Evolutionary conservation across 2,329 filamentous ascomycete species (phyloP).

Genomic region (Talaromyces verruculosus): DNA sequence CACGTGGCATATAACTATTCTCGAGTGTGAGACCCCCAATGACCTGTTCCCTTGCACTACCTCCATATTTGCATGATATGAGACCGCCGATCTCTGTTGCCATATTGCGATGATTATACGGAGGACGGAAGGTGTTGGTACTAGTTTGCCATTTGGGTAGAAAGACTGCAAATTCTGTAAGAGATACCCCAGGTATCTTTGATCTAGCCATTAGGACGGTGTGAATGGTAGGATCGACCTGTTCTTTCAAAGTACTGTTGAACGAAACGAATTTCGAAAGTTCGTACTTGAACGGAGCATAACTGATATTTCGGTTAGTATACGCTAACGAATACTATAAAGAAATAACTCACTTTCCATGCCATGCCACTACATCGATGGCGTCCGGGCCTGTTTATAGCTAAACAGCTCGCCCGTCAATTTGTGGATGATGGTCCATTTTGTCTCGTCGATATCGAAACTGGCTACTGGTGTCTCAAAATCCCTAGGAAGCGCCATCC

Average conservation of each 20-base stretch:
- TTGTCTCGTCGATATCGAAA: slow-evolving; percentile 46
- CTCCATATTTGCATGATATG: background rate
- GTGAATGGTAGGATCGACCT: background rate
- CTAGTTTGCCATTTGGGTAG: background rate
- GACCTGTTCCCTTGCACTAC: background rate
- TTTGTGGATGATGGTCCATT: slow-evolving; percentile 42
- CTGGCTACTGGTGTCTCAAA: slow-evolving; percentile 60
- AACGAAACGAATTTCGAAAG: slow-evolving; percentile 27
- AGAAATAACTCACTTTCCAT: slow-evolving; percentile 50
- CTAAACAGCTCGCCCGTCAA: slow-evolving; percentile 58
- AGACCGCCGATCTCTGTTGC: background rate
- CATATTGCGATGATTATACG: slow-evolving; percentile 11
- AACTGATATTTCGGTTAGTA: background rate
- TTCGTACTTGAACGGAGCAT: slow-evolving; percentile 38
- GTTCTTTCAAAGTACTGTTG: background rate
- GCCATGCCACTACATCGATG: slow-evolving; percentile 67
- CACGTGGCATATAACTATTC: slow-evolving; percentile 3
- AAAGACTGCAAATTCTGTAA: slow-evolving; percentile 10
- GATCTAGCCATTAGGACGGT: slow-evolving; percentile 11
- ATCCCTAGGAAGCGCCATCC: slow-evolving; percentile 61
- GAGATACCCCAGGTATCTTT: background rate
- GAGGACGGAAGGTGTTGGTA: background rate
- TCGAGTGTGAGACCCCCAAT: background rate
- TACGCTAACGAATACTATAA: background rate
- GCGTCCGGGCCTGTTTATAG: slow-evolving; percentile 60